Evolutionary conservation across 176 grass and related monocot genomes (phyloP).

Genomic region (Avena atlantica): DNA sequence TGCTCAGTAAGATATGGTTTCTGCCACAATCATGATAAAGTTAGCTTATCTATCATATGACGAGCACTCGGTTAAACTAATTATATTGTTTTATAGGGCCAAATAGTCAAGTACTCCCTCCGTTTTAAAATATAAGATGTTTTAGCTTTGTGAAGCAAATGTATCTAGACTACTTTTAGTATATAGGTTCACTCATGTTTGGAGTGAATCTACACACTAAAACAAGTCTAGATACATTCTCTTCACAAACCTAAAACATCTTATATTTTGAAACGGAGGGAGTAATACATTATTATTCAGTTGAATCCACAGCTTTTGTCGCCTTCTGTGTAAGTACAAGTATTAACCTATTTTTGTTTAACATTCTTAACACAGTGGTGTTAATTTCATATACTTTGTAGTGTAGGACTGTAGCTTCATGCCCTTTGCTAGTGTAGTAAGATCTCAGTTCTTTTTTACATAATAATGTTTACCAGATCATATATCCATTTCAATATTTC

Average conservation of each 20-base stretch:
- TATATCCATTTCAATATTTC: conserved; percentile 1
- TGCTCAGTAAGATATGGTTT: background rate
- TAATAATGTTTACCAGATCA: background rate
- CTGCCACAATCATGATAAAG: background rate
- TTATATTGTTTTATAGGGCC: background rate
- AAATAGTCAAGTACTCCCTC: conserved; percentile 5
- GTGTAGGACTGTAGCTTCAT: background rate
- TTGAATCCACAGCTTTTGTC: background rate
- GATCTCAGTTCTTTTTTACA: background rate
- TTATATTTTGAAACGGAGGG: too few species aligned
- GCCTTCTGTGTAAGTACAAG: background rate
- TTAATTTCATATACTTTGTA: background rate
- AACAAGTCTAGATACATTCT: too few species aligned
- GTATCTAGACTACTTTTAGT: too few species aligned
- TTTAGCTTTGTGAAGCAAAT: too few species aligned
- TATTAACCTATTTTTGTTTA: background rate
- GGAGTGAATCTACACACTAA: too few species aligned
- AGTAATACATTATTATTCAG: background rate
- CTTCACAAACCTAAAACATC: too few species aligned
- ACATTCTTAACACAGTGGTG: background rate
- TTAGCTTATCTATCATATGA: background rate
- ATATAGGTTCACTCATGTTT: too few species aligned
- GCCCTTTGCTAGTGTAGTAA: background rate
- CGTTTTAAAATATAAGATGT: too few species aligned
- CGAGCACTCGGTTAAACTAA: background rate